phyloP scores from a whole-genome alignment of 208 protist species.

The Leishmania braziliensis region DNA sequence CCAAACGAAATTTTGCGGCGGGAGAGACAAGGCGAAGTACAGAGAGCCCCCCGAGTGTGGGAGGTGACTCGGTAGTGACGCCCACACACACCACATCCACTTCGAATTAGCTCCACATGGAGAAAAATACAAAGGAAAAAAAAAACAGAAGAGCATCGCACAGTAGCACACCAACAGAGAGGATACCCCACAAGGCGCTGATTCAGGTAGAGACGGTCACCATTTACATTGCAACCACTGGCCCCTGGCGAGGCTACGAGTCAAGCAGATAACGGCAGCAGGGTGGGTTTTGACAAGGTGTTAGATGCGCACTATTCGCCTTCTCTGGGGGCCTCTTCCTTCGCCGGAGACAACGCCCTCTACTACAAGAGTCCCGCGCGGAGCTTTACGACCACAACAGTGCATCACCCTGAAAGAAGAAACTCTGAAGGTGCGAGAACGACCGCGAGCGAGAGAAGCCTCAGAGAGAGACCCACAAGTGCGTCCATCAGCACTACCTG shows the following conservation, averaged over 20 bases:
- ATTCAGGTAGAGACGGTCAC: neutral
- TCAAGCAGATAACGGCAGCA: neutral
- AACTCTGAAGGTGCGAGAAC: neutral
- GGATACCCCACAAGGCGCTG: neutral
- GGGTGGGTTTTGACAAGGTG: neutral
- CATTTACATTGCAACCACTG: neutral
- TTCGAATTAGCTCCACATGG: neutral
- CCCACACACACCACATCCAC: neutral
- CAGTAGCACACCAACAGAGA: neutral
- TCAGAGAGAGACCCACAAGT: neutral
- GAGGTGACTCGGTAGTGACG: neutral
- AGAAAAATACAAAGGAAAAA: neutral
- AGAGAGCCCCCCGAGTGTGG: neutral
- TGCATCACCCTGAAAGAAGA: neutral
- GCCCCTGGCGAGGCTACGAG: neutral
- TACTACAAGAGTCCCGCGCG: neutral
- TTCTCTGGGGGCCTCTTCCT: neutral
- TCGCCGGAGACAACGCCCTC: neutral
- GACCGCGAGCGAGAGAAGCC: neutral
- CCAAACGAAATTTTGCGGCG: neutral
- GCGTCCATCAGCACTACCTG: neutral
- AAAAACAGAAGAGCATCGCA: neutral
- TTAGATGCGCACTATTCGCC: neutral
- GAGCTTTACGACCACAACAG: neutral
- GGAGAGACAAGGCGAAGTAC: no score